Percentiles rank a stretch among this genome's conserved stretches.
These are phyloP conservation scores for Pyracantha coccinea DNA, from an alignment of 331 rosid genomes.

Conservation along the genomic window DNA sequence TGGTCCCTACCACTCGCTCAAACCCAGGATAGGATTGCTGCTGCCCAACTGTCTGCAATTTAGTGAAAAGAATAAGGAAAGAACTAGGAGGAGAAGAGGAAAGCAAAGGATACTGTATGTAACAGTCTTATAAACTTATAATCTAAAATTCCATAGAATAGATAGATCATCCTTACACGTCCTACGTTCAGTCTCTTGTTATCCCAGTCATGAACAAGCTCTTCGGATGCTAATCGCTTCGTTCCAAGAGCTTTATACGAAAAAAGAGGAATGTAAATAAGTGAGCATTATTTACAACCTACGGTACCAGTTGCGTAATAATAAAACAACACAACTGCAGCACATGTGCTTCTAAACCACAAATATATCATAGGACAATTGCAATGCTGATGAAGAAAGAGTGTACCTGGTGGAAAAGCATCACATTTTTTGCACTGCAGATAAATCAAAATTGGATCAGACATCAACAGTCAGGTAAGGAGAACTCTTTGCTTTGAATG, in stretches of 20 bases:
- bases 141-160: not conserved
- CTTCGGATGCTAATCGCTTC: conserved; percentile 89
- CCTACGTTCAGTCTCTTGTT: conserved; percentile 84
- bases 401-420: conserved; percentile 76
- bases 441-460: conserved; percentile 28
- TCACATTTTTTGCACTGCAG: conserved; percentile 94
- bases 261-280: conserved; percentile 4
- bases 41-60: conserved; percentile 29
- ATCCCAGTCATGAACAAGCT: conserved; percentile 75
- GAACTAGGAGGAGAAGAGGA: not conserved
- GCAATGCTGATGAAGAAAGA: not conserved
- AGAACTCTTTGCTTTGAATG: not conserved
- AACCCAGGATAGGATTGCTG: conserved; percentile 26
- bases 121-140: not conserved
- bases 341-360: not conserved
- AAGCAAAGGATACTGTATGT: not conserved
- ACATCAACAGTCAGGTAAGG: conserved; percentile 5
- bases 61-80: conserved; percentile 2
- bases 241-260: conserved; percentile 67
- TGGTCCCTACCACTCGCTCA: conserved; percentile 33
- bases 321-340: not conserved
- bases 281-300: not conserved
- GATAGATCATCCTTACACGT: conserved; percentile 42
- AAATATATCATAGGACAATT: not conserved
- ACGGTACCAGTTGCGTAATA: not conserved